Evolutionary conservation across 352 stramenopile genomes (phyloP), one percentile per base, ranked within the genome.

Genomic region (Globisporangium alternatum): DNA sequence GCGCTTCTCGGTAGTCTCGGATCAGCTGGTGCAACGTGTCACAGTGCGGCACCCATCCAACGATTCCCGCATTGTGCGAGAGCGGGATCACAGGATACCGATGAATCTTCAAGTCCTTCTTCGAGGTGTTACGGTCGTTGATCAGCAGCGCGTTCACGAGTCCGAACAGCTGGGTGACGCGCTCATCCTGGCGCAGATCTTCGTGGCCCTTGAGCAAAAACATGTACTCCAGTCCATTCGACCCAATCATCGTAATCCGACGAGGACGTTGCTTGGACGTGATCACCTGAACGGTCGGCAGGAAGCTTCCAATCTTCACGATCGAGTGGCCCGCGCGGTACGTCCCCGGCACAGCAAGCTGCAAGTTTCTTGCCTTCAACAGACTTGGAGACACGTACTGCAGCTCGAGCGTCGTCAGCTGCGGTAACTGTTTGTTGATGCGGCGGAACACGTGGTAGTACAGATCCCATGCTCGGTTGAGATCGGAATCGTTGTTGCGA

Each of bases 191-290:
- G 21, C 98, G 80, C 53, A 99, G 74, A 83, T 99, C 98, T 77
- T 99, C 98, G 71, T 99, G 96, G 17, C 97, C 98, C 78, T 99
- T 99, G 1, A 99, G 84, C 52, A 99, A 77, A 69, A 99, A 99
- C 64, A 98, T 91, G 85, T 99, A 99, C 70, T 99, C 91, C 45
- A 98, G 82, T 0, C 97, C 97, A 76, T 99, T 97, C 59, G 93
- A 98, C 21, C 97, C 98, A 10, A 91, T 70, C 35, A 99, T 96
- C 13, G 86, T 97, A 28, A 99, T 98, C 62, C 81, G 80, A 2
- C 98, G 86, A 41, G 98, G 98, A 31, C 97, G 85, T 71, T 99
- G 97, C 71, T 99, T 99, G 59, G 93, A 99, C 54, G 95, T 96
- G 62, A 99, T 99, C 2, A 99, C 95, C 41, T 96, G 83, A 39